Base-by-base conservation (phyloP, 1,284 basidiomycete genomes). In the Rhodotorula sp. region DNA sequence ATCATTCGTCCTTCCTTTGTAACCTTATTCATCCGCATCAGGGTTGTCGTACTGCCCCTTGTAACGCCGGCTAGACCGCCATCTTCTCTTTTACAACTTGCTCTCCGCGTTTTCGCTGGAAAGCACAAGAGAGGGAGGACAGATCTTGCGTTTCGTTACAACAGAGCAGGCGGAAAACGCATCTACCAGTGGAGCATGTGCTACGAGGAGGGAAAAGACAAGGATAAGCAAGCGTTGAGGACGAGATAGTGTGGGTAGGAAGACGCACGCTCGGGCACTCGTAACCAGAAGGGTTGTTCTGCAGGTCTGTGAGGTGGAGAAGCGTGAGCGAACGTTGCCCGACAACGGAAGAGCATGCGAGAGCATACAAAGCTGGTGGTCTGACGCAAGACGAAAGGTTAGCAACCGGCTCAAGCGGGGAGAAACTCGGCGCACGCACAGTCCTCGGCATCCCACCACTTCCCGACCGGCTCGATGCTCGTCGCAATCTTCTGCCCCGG, bases 361-460 rank as follows among this genome's bases (percentile, higher is more conserved):
- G 44, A 19, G 44, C 74, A 37, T 21, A 75, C 69, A 94, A 59
- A 91, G 83, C 80, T 94, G 92, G 82, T 95, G 93, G 80, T 94
- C 29, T 34, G 53, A n/a, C 21, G 29, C 51, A 19, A 9, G n/a
- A 13, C 2, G 19, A 22, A 19, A 34, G 53, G 53, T 54, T 21
- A 22, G 17, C 53, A 15, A 15, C 27, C 32, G 51, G 19, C 4
- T 29, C 6, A 17, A 54, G 7, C 3, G 51, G 8, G 13, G 29
- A 32, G 32, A 34, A n/a, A 9, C 12, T 0, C 2, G 15, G 10
- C 50, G 29, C 48, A 54, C 53, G 53, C 53, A 54, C 53, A 92
- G 25, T 83, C 82, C 81, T 96, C 93, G 0, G 90, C 93, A 69
- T 91, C 84, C 83, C 87, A 93, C 91, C 91, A 96, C 53, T 84